Evolutionary conservation across 768 basidiomycete genomes (phyloP).

Genomic region (Tulasnella sp.): DNA sequence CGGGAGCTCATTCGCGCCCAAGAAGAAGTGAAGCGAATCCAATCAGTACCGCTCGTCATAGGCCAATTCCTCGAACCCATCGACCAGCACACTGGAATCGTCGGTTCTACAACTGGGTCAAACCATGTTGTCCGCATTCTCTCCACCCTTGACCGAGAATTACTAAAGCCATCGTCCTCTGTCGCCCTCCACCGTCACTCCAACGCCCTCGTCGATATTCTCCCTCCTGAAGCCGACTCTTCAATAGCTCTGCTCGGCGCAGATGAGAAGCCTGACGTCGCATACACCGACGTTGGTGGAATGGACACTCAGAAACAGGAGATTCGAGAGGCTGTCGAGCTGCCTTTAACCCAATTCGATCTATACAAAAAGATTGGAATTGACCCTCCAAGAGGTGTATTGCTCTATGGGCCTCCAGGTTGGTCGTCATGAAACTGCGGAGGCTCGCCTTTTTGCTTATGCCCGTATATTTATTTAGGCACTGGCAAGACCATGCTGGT

Average conservation of each 20-base stretch:
- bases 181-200: slow-evolving; percentile 99
- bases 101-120: slow-evolving; percentile 94
- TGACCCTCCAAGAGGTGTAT: slow-evolving; percentile 94
- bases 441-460: background rate
- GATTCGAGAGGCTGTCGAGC: slow-evolving; percentile 95
- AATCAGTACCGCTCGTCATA: slow-evolving; percentile 97
- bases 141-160: slow-evolving; percentile 92
- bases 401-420: slow-evolving; percentile 97
- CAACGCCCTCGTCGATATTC: slow-evolving; percentile 95
- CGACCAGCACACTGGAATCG: slow-evolving; percentile 94
- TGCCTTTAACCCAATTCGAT: slow-evolving; percentile 95
- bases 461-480: slow-evolving; percentile 50
- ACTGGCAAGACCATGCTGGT: slow-evolving; percentile 99
- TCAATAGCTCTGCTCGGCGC: slow-evolving; percentile 91
- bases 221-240: slow-evolving; percentile 97
- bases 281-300: slow-evolving; percentile 92
- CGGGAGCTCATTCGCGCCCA: slow-evolving; percentile 97
- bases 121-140: slow-evolving; percentile 98
- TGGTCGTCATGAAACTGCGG: slow-evolving; percentile 32
- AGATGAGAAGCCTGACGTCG: slow-evolving; percentile 92
- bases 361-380: slow-evolving; percentile 99
- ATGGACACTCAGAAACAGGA: slow-evolving; percentile 99
- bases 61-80: slow-evolving; percentile 99
- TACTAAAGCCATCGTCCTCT: slow-evolving; percentile 94
- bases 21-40: slow-evolving; percentile 99